phyloP scores from a whole-genome alignment of 306 rosid species.

The Casuarina equisetifolia region DNA sequence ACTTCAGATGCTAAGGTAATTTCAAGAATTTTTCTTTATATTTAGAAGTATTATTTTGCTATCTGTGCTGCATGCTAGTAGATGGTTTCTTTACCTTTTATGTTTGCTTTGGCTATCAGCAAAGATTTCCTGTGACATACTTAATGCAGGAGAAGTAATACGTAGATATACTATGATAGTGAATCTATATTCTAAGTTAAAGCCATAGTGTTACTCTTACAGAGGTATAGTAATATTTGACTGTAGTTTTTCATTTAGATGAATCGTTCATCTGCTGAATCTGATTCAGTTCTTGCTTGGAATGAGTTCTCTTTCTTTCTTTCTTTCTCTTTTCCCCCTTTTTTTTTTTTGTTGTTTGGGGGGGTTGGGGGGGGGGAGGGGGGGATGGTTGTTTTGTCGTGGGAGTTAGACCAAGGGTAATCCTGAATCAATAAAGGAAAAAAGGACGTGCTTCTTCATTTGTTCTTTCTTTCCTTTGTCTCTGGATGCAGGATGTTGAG shows the following conservation, averaged over 20 bases:
- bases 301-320: too few relatives aligned
- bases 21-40: background rate
- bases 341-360: too few relatives aligned
- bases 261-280: background rate
- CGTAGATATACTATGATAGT: background rate
- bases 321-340: too few relatives aligned
- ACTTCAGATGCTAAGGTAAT: slow-evolving; percentile 57
- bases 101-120: background rate
- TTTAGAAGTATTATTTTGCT: background rate
- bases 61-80: background rate
- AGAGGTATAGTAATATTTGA: too few relatives aligned
- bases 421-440: background rate
- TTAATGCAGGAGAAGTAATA: background rate
- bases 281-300: background rate
- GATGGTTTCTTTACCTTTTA: background rate
- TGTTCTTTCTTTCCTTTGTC: slow-evolving; percentile 17
- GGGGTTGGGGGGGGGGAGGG: too few relatives aligned
- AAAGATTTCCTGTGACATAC: background rate
- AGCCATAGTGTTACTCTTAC: background rate
- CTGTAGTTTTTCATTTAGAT: background rate
- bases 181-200: background rate
- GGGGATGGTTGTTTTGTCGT: too few relatives aligned
- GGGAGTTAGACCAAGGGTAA: background rate
- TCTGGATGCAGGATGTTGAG: slow-evolving; percentile 44
- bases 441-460: background rate